Conservation (phyloP, 129 eudicot genomes). For the Heracleum sosnowskyi region DNA sequence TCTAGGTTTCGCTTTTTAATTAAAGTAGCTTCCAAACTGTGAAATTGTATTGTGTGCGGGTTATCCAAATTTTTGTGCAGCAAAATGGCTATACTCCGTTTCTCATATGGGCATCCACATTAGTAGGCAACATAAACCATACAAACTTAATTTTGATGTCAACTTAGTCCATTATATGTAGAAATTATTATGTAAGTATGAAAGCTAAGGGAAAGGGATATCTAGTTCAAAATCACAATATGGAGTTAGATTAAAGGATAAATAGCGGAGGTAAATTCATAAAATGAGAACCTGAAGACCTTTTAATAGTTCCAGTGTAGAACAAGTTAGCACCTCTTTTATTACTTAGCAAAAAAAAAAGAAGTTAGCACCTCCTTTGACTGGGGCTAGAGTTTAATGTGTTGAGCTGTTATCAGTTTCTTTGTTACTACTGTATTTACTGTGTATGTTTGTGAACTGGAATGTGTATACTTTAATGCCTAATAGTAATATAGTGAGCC, state of each 20-base stretch:
- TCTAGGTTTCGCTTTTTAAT: neutral
- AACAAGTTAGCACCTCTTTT: too few relatives aligned
- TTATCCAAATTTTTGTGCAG: neutral
- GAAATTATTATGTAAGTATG: neutral
- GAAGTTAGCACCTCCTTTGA: neutral
- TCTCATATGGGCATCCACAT: neutral
- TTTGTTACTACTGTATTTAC: neutral
- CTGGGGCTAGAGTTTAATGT: neutral
- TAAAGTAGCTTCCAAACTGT: neutral
- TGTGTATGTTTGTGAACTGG: neutral
- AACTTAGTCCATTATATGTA: neutral
- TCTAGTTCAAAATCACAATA: neutral
- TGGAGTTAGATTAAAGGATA: neutral
- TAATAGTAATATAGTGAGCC: neutral
- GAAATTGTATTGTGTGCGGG: neutral
- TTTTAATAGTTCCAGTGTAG: neutral
- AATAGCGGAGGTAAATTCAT: neutral
- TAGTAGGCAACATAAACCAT: neutral
- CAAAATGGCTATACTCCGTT: neutral
- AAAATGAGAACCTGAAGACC: neutral
- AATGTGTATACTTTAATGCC: neutral
- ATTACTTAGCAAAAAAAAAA: too few relatives aligned
- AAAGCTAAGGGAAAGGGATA: neutral
- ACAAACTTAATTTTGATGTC: neutral
- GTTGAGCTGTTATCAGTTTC: neutral